Evolutionary conservation across 225 moss, liverwort and hornwort genomes (phyloP).

Genomic region (Bryoerythrophyllum caledonicum): DNA sequence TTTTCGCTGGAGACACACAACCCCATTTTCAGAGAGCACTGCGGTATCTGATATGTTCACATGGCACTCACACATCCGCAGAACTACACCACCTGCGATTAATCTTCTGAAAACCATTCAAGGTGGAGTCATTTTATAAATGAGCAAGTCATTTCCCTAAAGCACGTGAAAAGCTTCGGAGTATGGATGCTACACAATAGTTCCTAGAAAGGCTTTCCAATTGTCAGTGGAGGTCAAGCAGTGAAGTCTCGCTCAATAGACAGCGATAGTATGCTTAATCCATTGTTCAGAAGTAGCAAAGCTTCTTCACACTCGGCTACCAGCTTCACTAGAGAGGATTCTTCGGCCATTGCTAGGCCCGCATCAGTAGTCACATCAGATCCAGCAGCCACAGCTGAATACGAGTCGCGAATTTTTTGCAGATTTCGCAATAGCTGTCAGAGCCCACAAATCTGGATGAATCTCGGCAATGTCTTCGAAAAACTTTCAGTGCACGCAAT

Average conservation of each 20-base stretch:
- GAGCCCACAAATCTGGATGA: slow-evolving; percentile 23
- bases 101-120: background rate
- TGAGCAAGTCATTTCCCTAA: background rate
- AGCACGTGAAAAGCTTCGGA: background rate
- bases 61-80: background rate
- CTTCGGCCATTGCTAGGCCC: slow-evolving; percentile 45
- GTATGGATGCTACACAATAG: background rate
- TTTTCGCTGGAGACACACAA: too few relatives aligned
- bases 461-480: background rate
- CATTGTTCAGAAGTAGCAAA: slow-evolving; percentile 74
- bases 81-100: background rate
- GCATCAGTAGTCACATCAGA: slow-evolving; percentile 52
- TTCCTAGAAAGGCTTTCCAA: slow-evolving; percentile 8
- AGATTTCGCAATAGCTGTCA: slow-evolving; percentile 81
- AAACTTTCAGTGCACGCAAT: background rate
- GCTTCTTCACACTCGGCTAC: slow-evolving; percentile 93
- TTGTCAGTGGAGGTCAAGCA: slow-evolving; percentile 29
- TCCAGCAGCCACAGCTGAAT: slow-evolving; percentile 80
- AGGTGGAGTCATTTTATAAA: background rate
- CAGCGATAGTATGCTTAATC: slow-evolving; percentile 76
- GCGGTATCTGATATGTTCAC: too few relatives aligned
- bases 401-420: slow-evolving; percentile 83
- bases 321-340: slow-evolving; percentile 60
- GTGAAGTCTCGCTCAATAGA: slow-evolving; percentile 61
- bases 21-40: too few relatives aligned